Evolutionary conservation across 495 filamentous ascomycete species (phyloP).

Genomic region (Tetracladium setigerum): DNA sequence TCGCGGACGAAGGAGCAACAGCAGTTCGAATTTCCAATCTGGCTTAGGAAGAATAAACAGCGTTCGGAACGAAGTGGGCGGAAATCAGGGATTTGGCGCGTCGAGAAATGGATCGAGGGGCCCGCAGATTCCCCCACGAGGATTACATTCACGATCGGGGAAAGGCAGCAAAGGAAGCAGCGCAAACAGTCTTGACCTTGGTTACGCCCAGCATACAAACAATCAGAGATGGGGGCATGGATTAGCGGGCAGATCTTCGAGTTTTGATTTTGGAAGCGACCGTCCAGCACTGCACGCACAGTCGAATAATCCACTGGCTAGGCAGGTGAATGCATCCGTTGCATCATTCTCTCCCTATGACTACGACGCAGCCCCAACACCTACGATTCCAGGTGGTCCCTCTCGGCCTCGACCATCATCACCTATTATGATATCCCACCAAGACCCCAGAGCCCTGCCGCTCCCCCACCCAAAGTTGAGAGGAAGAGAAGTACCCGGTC

Average conservation of each 20-base stretch:
- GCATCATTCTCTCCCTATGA: constrained; percentile 34
- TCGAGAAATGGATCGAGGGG: background rate
- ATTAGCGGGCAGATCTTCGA: constrained; percentile 60
- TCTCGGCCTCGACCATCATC: constrained; percentile 33
- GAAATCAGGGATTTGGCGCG: constrained; percentile 16
- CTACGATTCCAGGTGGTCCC: constrained; percentile 77
- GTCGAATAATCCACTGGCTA: constrained; percentile 18
- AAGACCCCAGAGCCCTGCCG: constrained; percentile 17
- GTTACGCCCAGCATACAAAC: constrained; percentile 44
- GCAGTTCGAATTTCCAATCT: constrained; percentile 66
- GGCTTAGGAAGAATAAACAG: constrained; percentile 58
- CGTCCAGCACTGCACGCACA: constrained; percentile 19
- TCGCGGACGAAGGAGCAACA: constrained; percentile 69
- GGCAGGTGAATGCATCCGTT: constrained; percentile 20
- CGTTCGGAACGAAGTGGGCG: constrained; percentile 35
- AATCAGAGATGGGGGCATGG: constrained; percentile 49
- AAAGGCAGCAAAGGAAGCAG: constrained; percentile 70
- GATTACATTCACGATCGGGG: constrained; percentile 40
- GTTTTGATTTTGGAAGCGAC: constrained; percentile 62
- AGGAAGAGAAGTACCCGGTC: constrained; percentile 58
- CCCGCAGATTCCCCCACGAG: constrained; percentile 18
- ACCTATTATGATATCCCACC: constrained; percentile 14
- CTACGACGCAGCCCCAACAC: constrained; percentile 82
- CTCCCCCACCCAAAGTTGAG: constrained; percentile 28
- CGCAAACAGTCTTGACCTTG: constrained; percentile 60